phyloP scores from a whole-genome alignment of 805 yeast genomes.

The Hanseniaspora guilliermondii region DNA sequence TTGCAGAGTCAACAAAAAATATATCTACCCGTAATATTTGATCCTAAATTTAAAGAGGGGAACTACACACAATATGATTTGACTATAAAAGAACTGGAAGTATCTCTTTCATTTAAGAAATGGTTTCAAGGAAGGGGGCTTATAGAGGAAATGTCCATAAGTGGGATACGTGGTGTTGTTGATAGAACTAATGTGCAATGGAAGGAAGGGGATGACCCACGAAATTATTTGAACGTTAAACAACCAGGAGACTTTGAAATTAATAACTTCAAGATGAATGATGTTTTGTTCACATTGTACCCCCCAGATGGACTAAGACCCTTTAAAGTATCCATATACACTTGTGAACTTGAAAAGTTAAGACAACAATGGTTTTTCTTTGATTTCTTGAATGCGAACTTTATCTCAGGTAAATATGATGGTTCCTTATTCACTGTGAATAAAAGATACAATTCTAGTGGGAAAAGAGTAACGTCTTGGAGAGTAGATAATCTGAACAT shows the following conservation, averaged over 20 bases:
- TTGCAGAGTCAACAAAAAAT: slow-evolving; percentile 20
- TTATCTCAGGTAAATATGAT: slow-evolving; percentile 83
- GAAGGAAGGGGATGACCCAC: slow-evolving; percentile 72
- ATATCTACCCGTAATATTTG: slow-evolving; percentile 21
- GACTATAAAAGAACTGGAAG: slow-evolving; percentile 71
- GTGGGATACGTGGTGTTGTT: slow-evolving; percentile 82
- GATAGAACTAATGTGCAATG: slow-evolving; percentile 81
- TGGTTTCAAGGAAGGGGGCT: slow-evolving; percentile 90
- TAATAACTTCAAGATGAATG: slow-evolving; percentile 70
- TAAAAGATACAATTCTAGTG: slow-evolving; percentile 29
- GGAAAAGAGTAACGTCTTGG: slow-evolving; percentile 46
- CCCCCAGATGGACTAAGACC: slow-evolving; percentile 78
- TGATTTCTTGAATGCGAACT: slow-evolving; percentile 73
- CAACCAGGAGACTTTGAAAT: slow-evolving; percentile 89
- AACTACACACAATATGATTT: slow-evolving; percentile 93
- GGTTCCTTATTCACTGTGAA: slow-evolving; percentile 87
- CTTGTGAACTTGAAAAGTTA: slow-evolving; percentile 64
- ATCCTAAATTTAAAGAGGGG: slow-evolving; percentile 59
- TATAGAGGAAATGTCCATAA: slow-evolving; percentile 61
- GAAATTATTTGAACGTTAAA: slow-evolving; percentile 59
- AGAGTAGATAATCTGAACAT: slow-evolving; percentile 75
- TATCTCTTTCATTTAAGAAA: slow-evolving; percentile 66
- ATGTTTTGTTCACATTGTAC: slow-evolving; percentile 63
- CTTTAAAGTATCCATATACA: slow-evolving; percentile 76
- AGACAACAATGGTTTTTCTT: slow-evolving; percentile 89